Evolutionary conservation across 2,329 filamentous ascomycete genomes (phyloP), one percentile per base, ranked within the genome.

Genomic region (Neofusicoccum cordaticola): DNA sequence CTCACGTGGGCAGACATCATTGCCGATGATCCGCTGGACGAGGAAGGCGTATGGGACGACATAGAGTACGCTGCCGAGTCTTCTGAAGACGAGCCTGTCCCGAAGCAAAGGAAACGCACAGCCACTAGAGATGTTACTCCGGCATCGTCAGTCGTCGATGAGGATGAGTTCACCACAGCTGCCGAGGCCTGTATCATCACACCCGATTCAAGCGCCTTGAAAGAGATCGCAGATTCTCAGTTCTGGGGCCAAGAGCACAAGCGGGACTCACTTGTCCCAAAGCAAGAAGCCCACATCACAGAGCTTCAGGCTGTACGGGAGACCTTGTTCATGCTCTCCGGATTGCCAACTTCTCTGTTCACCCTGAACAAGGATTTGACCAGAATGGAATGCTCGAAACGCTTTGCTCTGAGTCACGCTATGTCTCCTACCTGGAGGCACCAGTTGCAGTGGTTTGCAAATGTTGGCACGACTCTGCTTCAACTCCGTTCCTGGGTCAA

Each of bases 1-100:
- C 75, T 96, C 62, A 90, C 84, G 22, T 97, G 93, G 93, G 84
- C 88, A 62, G 89, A 96, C 41, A 88, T 97, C 61, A 84, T 92
- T 53, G 84, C 82, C 8, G 89, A 94, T 58, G 92, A 95, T 68
- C 87, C 90, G 1, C 89, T 92, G 76, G 86, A 86, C 22, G 81
- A 92, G 34, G 83, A 85, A 22, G 84, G 83, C 2, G 78, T 95
- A 2, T 96, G 92, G 92, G 83, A 83, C 53, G 84, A 87, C 66
- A 85, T 90, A 63, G 85, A 91, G 67, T 92, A 88, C 72, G 84
- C 76, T 45, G 81, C 82, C 35, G 86, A 88, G 64, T 89, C 85
- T 62, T 92, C 89, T 1, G 87, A 85, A n/a, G 84, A 88, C 51
- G 85, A 87, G 22, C 51, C 51, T 12, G 48, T 34, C n/a, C 73